Evolutionary conservation across 306 rosid genomes (phyloP).

Genomic region (Abrus pulchellus): DNA sequence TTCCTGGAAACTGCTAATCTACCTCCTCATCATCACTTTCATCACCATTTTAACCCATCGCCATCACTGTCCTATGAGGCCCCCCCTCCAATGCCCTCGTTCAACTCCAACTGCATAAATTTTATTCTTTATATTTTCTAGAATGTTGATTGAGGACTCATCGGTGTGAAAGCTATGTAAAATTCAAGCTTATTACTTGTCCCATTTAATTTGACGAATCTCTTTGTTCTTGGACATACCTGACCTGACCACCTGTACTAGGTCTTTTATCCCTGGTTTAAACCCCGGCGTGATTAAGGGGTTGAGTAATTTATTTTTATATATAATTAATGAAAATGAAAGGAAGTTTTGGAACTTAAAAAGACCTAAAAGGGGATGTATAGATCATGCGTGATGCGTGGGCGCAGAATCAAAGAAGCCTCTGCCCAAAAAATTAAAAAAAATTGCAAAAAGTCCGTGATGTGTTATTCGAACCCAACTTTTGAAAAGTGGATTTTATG

Average conservation of each 20-base stretch:
- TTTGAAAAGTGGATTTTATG: slow-evolving; percentile 34
- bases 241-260: neutral
- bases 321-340: neutral
- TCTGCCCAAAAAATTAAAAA: too few relatives aligned
- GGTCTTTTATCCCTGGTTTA: slow-evolving; percentile 1
- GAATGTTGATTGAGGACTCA: neutral
- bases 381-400: neutral
- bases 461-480: slow-evolving; percentile 21
- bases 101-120: slow-evolving; percentile 42
- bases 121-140: slow-evolving; percentile 10
- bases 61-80: slow-evolving; percentile 45
- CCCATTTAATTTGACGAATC: neutral
- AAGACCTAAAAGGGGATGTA: neutral
- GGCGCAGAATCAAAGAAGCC: slow-evolving; percentile 40
- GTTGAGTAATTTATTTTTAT: neutral
- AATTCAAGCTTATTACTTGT: neutral
- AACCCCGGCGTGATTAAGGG: slow-evolving; percentile 6
- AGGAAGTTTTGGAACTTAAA: neutral
- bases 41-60: slow-evolving; percentile 54
- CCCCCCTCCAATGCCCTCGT: slow-evolving; percentile 38
- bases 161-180: slow-evolving; percentile 35
- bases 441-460: slow-evolving; percentile 18
- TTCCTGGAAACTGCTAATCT: slow-evolving; percentile 71
- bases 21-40: slow-evolving; percentile 60
- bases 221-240: slow-evolving; percentile 15